phyloP scores from a whole-genome alignment of 805 yeast species.

The Metschnikowia baotianmanensis region DNA sequence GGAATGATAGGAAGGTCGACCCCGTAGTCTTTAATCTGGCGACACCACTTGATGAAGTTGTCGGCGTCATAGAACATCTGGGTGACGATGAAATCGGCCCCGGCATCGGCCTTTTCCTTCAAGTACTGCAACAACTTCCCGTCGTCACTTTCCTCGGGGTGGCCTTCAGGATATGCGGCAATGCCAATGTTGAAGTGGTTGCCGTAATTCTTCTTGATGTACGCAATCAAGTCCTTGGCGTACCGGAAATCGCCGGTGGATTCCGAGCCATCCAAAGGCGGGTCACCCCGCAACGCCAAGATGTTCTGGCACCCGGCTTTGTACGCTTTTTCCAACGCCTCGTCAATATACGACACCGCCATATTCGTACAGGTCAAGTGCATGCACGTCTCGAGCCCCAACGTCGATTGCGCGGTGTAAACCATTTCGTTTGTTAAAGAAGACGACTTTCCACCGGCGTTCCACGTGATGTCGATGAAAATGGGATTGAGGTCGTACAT shows the following conservation, averaged over 20 bases:
- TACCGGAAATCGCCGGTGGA: slow-evolving; percentile 82
- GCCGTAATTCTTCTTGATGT: slow-evolving; percentile 77
- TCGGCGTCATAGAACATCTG: slow-evolving; percentile 97
- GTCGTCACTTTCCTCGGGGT: slow-evolving; percentile 74
- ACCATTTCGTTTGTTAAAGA: slow-evolving; percentile 89
- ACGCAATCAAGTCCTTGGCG: slow-evolving; percentile 80
- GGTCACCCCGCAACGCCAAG: slow-evolving; percentile 92
- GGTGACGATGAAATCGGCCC: slow-evolving; percentile 91
- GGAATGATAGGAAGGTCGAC: slow-evolving; percentile 87
- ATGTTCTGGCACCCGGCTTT: slow-evolving; percentile 94
- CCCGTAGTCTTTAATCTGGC: slow-evolving; percentile 64
- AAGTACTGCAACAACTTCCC: slow-evolving; percentile 53
- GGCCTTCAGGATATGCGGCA: slow-evolving; percentile 98
- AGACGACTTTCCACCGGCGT: slow-evolving; percentile 91
- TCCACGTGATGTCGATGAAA: slow-evolving; percentile 97
- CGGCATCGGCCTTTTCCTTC: slow-evolving; percentile 88
- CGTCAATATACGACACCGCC: slow-evolving; percentile 76
- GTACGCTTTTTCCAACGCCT: slow-evolving; percentile 81
- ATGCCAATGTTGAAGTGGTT: slow-evolving; percentile 92
- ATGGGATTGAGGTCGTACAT: slow-evolving; percentile 91
- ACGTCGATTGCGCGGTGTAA: slow-evolving; percentile 80
- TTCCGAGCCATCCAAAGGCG: slow-evolving; percentile 73
- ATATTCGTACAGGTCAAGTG: slow-evolving; percentile 96
- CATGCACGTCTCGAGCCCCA: slow-evolving; percentile 96
- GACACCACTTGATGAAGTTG: slow-evolving; percentile 79